A percentile compares a stretch with the other conserved stretches of the same genome.
These are phyloP conservation scores for Bruguiera sexangula DNA, from an alignment of 345 rosid genomes.

Conservation along the genomic window DNA sequence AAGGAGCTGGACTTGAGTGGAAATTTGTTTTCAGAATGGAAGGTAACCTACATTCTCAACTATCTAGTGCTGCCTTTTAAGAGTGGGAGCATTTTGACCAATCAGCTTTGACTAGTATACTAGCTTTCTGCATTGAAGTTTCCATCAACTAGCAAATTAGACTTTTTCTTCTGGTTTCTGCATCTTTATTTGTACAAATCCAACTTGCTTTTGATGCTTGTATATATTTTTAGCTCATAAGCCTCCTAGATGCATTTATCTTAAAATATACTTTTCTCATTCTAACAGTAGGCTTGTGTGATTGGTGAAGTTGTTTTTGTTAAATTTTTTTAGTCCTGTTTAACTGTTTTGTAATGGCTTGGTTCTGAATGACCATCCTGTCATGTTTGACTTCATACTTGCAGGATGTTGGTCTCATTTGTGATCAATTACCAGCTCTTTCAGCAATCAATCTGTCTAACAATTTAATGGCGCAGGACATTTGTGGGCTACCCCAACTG, in stretches of 20 bases:
- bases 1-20: conserved; percentile 88
- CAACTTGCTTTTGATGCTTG: no score
- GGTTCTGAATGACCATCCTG: background rate
- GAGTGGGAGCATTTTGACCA: background rate
- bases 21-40: conserved; percentile 85
- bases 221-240: no score
- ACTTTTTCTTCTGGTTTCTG: no score
- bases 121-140: background rate
- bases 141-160: background rate
- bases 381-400: conserved; percentile 13
- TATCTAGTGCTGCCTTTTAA: background rate
- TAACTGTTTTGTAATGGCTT: background rate
- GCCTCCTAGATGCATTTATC: no score
- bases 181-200: no score
- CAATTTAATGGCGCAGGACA: conserved; percentile 52
- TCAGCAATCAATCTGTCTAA: conserved; percentile 60
- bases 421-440: conserved; percentile 67
- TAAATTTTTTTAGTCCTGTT: background rate
- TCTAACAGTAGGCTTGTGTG: background rate
- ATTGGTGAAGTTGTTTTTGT: background rate
- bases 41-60: conserved; percentile 39
- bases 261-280: no score
- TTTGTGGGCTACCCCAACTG: conserved; percentile 46
- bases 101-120: background rate
- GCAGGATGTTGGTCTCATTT: conserved; percentile 69